Evolutionary conservation across 805 yeast genomes (phyloP).

Genomic region (Kluyveromyces starmeri): DNA sequence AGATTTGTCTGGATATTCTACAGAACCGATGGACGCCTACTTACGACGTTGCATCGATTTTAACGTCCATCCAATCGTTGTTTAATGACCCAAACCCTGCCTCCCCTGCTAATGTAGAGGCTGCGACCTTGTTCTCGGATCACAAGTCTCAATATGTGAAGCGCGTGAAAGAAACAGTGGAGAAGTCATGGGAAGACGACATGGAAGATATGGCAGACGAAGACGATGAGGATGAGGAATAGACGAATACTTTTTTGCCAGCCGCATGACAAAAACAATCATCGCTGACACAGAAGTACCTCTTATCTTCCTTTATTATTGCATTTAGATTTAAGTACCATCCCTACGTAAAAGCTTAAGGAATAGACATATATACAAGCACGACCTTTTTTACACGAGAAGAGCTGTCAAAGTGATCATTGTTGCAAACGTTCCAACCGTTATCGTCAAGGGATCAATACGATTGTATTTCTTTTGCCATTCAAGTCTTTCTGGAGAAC

Average conservation of each 20-base stretch:
- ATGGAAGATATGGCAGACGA: conserved; percentile 36
- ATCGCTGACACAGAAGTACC: too few relatives aligned
- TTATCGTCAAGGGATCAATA: conserved; percentile 1
- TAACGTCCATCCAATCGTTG: conserved; percentile 86
- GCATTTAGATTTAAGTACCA: too few relatives aligned
- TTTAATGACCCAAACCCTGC: conserved; percentile 94
- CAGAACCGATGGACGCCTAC: conserved; percentile 99
- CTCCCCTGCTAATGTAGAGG: conserved; percentile 97
- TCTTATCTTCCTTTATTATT: too few relatives aligned
- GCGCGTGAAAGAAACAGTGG: conserved; percentile 91
- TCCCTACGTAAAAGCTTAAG: too few relatives aligned
- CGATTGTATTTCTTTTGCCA: conserved; percentile 2
- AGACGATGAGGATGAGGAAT: conserved; percentile 27
- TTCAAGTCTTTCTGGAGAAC: conserved; percentile 3
- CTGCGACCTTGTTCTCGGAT: conserved; percentile 90
- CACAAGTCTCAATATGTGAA: conserved; percentile 88
- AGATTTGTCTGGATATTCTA: conserved; percentile 86
- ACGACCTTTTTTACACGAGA: not conserved
- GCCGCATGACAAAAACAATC: too few relatives aligned
- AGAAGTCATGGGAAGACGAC: conserved; percentile 86
- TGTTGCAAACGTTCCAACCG: conserved; percentile 3
- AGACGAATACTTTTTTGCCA: too few relatives aligned
- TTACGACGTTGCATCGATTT: conserved; percentile 90
- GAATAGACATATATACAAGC: too few relatives aligned
- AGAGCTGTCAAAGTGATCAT: conserved; percentile 1